Percentiles rank a stretch among this genome's conserved stretches.
These are phyloP conservation scores for Dicorynia guianensis DNA, from an alignment of 306 rosid genomes.

Conservation along the genomic window DNA sequence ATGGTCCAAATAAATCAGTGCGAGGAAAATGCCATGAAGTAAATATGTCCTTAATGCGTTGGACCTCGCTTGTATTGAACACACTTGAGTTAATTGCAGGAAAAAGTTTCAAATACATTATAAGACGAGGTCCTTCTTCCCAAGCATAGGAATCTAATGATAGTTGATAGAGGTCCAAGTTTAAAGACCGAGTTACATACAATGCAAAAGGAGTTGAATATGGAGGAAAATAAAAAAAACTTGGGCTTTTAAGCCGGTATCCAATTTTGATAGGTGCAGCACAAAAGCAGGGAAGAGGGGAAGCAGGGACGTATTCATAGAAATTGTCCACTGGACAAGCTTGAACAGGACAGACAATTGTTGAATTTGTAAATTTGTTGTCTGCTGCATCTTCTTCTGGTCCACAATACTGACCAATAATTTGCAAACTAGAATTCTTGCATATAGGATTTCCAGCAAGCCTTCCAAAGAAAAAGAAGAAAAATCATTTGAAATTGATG, in stretches of 20 bases:
- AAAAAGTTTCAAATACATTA: slow-evolving; percentile 75
- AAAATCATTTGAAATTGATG: slow-evolving; percentile 23
- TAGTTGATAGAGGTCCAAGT: slow-evolving; percentile 60
- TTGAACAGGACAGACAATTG: slow-evolving; percentile 43
- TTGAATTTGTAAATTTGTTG: slow-evolving; percentile 38
- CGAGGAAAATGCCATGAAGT: slow-evolving; percentile 63
- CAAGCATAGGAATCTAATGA: slow-evolving; percentile 61
- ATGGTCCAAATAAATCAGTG: slow-evolving; percentile 79
- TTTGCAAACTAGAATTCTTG: slow-evolving; percentile 50
- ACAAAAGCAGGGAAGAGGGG: slow-evolving; percentile 70
- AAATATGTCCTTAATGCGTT: slow-evolving; percentile 45
- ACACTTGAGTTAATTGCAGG: slow-evolving; percentile 45
- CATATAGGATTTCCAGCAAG: slow-evolving; percentile 87
- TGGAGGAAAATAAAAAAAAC: slow-evolving; percentile 83
- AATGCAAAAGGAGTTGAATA: slow-evolving; percentile 39
- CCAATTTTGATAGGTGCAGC: slow-evolving; percentile 78
- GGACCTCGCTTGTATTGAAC: slow-evolving; percentile 66
- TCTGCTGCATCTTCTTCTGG: slow-evolving; percentile 37
- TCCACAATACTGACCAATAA: slow-evolving; percentile 61
- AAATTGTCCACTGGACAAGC: slow-evolving; percentile 66
- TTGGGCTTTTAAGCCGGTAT: slow-evolving; percentile 92
- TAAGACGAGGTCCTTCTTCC: slow-evolving; percentile 85
- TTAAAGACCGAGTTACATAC: slow-evolving; percentile 56
- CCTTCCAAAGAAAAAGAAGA: slow-evolving; percentile 52
- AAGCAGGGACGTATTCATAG: slow-evolving; percentile 66